Conservation (phyloP, 2,329 filamentous ascomycete species). For the Ilyonectria sp. region DNA sequence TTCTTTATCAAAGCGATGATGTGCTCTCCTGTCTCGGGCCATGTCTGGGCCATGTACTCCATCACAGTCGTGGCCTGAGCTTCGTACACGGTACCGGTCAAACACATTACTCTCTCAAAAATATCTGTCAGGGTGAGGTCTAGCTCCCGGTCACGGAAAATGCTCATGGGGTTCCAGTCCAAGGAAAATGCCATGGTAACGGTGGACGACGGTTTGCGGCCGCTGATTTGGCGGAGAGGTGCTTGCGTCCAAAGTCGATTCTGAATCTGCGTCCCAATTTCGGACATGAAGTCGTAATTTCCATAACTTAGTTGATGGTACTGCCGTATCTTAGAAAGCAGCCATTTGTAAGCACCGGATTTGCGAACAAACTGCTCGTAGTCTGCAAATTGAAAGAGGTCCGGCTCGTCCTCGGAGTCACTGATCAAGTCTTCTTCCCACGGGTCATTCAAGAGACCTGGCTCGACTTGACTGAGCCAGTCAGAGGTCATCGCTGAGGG, state of each 20-base stretch:
- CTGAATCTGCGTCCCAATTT: not conserved
- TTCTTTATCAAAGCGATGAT: not conserved
- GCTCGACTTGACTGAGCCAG: no score
- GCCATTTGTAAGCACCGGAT: not conserved
- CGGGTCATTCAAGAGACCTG: no score
- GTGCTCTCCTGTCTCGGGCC: not conserved
- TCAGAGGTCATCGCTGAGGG: no score
- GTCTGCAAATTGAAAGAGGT: not conserved
- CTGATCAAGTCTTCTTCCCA: no score
- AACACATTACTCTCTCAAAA: not conserved
- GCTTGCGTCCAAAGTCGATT: not conserved
- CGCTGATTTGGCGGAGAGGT: not conserved
- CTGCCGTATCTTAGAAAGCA: not conserved
- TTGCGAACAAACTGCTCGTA: not conserved
- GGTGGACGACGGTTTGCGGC: not conserved
- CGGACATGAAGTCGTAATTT: not conserved
- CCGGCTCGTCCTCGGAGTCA: no score
- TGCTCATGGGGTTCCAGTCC: not conserved
- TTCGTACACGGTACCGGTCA: constrained; percentile 1
- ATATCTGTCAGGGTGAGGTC: not conserved
- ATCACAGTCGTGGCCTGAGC: constrained; percentile 1
- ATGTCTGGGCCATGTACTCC: constrained; percentile 1
- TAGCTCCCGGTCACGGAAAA: not conserved
- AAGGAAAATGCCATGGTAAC: not conserved
- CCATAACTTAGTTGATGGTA: not conserved